These are phyloP conservation scores for Phytopythium litorale DNA, from an alignment of 352 stramenopile genomes.

Conservation along the genomic window DNA sequence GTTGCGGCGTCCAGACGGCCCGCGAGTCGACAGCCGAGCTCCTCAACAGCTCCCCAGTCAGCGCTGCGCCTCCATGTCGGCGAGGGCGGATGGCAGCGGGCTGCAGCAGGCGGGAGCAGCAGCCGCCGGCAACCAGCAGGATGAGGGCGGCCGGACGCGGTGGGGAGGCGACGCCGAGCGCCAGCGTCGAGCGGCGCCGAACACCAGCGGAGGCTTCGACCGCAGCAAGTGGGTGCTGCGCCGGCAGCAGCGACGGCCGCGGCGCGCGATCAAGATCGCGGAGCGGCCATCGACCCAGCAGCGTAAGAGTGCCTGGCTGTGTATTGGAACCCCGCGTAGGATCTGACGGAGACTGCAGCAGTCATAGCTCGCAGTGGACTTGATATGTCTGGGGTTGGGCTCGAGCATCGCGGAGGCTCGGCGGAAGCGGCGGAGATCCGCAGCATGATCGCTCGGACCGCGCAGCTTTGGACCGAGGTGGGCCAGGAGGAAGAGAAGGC, in stretches of 20 bases:
- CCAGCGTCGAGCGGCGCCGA: background rate
- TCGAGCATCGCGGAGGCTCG: background rate
- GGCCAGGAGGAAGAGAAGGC: background rate
- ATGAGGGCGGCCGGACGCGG: background rate
- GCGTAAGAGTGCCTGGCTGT: background rate
- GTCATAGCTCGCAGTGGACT: too few species aligned
- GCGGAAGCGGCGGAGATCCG: conserved; percentile 25
- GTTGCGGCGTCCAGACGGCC: background rate
- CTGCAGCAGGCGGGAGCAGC: background rate
- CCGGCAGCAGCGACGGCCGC: background rate
- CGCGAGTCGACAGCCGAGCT: too few species aligned
- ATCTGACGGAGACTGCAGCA: background rate
- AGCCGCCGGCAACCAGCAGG: background rate
- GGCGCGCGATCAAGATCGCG: background rate
- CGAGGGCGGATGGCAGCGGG: background rate
- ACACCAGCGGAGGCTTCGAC: background rate
- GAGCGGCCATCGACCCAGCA: background rate
- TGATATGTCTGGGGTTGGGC: too few species aligned
- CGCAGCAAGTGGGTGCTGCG: conserved; percentile 1
- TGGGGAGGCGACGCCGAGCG: too few species aligned
- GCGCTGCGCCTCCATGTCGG: too few species aligned
- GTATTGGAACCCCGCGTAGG: background rate
- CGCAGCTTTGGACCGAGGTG: conserved; percentile 28
- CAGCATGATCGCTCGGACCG: conserved; percentile 26
- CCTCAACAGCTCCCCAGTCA: too few species aligned